These are phyloP conservation scores for Globisporangium megalacanthum DNA, from an alignment of 352 stramenopile species.

Conservation along the genomic window DNA sequence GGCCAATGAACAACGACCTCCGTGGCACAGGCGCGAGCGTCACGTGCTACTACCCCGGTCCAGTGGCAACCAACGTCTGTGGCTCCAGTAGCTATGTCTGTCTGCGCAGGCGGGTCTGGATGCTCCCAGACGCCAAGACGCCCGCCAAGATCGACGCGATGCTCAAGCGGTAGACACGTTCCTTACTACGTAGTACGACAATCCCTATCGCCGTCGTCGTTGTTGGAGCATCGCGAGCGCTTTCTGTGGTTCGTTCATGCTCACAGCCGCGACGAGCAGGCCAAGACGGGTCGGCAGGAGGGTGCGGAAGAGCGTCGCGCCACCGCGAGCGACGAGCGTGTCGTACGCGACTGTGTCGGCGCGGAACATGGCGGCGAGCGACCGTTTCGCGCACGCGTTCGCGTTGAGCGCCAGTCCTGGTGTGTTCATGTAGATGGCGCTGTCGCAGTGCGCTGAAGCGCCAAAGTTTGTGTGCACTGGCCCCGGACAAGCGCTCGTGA, in stretches of 20 bases:
- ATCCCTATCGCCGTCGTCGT: neutral
- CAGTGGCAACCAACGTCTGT: slow-evolving; percentile 53
- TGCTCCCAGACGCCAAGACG: slow-evolving; percentile 4
- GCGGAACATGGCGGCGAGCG: slow-evolving; percentile 47
- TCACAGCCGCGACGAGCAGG: slow-evolving; percentile 33
- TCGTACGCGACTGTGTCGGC: slow-evolving; percentile 44
- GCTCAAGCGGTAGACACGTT: neutral
- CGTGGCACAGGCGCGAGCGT: slow-evolving; percentile 50
- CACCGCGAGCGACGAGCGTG: slow-evolving; percentile 35
- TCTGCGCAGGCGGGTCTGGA: slow-evolving; percentile 23
- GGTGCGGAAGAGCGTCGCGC: slow-evolving; percentile 24
- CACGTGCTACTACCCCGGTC: slow-evolving; percentile 55
- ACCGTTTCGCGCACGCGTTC: slow-evolving; percentile 34
- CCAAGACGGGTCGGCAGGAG: slow-evolving; percentile 35
- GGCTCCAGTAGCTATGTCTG: neutral
- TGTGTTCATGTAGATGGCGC: slow-evolving; percentile 47
- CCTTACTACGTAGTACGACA: neutral
- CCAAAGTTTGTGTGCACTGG: slow-evolving; percentile 68
- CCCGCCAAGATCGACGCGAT: slow-evolving; percentile 7
- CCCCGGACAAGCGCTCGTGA: slow-evolving; percentile 62
- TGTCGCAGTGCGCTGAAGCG: slow-evolving; percentile 27
- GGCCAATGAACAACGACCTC: slow-evolving; percentile 75
- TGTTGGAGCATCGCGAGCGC: slow-evolving; percentile 4
- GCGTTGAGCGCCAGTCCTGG: slow-evolving; percentile 25
- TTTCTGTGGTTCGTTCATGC: slow-evolving; percentile 14